A percentile compares a stretch with the other conserved stretches of the same genome.
These are phyloP conservation scores for Cardamine chenopodiifolia DNA, from an alignment of 345 rosid genomes.

Conservation along the genomic window DNA sequence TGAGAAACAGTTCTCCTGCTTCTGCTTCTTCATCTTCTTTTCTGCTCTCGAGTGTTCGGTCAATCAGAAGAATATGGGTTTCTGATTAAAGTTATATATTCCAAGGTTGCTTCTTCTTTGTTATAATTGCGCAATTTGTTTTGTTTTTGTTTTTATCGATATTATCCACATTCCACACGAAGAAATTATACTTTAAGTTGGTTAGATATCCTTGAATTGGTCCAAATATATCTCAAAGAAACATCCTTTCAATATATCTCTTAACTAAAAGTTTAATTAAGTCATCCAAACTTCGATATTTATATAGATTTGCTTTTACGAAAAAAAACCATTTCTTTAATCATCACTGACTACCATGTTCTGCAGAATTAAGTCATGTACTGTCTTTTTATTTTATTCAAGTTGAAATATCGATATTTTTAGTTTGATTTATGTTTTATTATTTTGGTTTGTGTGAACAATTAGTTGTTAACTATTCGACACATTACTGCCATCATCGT, in stretches of 20 bases:
- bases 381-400: conserved; percentile 3
- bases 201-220: neutral
- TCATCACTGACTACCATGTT: conserved; percentile 36
- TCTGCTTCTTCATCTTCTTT: conserved; percentile 1
- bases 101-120: conserved; percentile 41
- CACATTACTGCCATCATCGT: conserved; percentile 19
- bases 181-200: neutral
- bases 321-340: conserved; percentile 16
- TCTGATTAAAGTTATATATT: conserved; percentile 32
- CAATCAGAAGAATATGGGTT: conserved; percentile 16
- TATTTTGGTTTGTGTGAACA: conserved; percentile 5
- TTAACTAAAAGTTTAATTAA: neutral
- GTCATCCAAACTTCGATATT: neutral
- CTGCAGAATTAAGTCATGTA: conserved; percentile 23
- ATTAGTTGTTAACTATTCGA: conserved; percentile 24
- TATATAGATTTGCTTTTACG: conserved; percentile 20
- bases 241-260: neutral
- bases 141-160: neutral
- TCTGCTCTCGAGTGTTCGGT: conserved; percentile 11
- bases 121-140: neutral
- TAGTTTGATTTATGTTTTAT: conserved; percentile 8
- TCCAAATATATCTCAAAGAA: neutral
- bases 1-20: conserved; percentile 16
- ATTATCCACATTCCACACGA: neutral
- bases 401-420: neutral